phyloP scores from a whole-genome alignment of 768 basidiomycete species.

The Lactifluus echinatus region DNA sequence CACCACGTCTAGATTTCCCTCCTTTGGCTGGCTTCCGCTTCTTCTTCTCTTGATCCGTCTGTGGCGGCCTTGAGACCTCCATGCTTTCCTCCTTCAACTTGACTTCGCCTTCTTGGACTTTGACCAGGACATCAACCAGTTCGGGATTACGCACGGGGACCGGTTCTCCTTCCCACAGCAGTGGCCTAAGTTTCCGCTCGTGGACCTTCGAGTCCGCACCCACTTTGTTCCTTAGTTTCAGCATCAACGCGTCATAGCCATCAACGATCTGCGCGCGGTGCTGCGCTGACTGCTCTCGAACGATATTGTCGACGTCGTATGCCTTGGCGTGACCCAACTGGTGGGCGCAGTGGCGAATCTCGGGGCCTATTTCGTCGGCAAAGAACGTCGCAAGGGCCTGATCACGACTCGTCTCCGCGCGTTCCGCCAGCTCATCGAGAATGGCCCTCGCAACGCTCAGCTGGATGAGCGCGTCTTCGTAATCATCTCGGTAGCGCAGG shows the following conservation, averaged over 20 bases:
- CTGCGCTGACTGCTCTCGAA: conserved; percentile 48
- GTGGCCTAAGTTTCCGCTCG: conserved; percentile 44
- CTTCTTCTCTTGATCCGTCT: conserved; percentile 29
- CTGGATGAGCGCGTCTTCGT: conserved; percentile 65
- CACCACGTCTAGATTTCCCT: conserved; percentile 54
- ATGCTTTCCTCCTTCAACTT: conserved; percentile 38
- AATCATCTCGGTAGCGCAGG: conserved; percentile 65
- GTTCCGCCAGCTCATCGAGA: conserved; percentile 54
- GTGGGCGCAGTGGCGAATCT: conserved; percentile 90
- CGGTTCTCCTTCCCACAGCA: conserved; percentile 74
- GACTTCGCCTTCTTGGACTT: conserved; percentile 69
- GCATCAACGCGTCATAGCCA: conserved; percentile 46
- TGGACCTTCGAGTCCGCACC: conserved; percentile 30
- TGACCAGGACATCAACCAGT: conserved; percentile 77
- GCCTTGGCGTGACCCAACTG: conserved; percentile 69
- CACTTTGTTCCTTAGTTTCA: conserved; percentile 41
- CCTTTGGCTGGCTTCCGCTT: conserved; percentile 32
- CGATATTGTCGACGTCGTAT: conserved; percentile 76
- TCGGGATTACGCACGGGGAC: conserved; percentile 88
- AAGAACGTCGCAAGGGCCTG: conserved; percentile 82
- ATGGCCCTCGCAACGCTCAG: conserved; percentile 71
- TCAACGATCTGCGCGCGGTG: conserved; percentile 56
- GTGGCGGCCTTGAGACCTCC: conserved; percentile 21
- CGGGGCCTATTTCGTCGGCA: conserved; percentile 80
- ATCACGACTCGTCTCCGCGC: conserved; percentile 65